Percentiles rank a stretch among this genome's conserved stretches.
Conservation (phyloP, 164 flowering plant genomes). For the Saururus chinensis region DNA sequence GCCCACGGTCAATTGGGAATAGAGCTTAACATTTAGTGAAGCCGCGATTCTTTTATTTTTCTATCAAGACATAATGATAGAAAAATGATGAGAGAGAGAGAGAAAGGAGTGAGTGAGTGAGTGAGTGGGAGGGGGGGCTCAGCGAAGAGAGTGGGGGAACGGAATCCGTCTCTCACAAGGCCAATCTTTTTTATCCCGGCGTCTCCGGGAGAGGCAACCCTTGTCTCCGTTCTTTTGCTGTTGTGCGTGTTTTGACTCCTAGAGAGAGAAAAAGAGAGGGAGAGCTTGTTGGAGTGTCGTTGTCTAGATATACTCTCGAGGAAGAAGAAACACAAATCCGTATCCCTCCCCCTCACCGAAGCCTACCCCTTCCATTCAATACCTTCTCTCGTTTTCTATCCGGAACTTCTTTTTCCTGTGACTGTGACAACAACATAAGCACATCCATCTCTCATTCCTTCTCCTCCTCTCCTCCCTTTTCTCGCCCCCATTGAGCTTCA, state of each 20-base stretch:
- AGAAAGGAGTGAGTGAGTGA: conserved; percentile 3
- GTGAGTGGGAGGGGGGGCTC: neutral
- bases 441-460: neutral
- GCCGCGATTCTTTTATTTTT: neutral
- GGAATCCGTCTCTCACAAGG: conserved; percentile 23
- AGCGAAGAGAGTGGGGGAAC: conserved; percentile 61
- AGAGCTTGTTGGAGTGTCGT: conserved; percentile 42
- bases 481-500: neutral
- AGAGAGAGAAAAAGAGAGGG: conserved; percentile 22
- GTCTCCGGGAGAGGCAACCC: conserved; percentile 46
- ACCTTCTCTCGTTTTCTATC: neutral
- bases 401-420: neutral
- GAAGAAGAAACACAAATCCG: neutral
- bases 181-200: conserved; percentile 46
- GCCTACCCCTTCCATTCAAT: neutral
- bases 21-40: neutral
- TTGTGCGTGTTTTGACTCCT: conserved; percentile 32
- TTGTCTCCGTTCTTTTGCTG: conserved; percentile 16
- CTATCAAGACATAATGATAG: neutral
- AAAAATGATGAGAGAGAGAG: neutral
- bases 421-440: neutral
- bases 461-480: neutral
- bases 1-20: neutral
- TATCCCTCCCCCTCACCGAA: neutral
- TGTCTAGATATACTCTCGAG: conserved; percentile 38